Evolutionary conservation across 2,329 filamentous ascomycete genomes (phyloP), one percentile per base, ranked within the genome.

Genomic region (Alternaria solani): DNA sequence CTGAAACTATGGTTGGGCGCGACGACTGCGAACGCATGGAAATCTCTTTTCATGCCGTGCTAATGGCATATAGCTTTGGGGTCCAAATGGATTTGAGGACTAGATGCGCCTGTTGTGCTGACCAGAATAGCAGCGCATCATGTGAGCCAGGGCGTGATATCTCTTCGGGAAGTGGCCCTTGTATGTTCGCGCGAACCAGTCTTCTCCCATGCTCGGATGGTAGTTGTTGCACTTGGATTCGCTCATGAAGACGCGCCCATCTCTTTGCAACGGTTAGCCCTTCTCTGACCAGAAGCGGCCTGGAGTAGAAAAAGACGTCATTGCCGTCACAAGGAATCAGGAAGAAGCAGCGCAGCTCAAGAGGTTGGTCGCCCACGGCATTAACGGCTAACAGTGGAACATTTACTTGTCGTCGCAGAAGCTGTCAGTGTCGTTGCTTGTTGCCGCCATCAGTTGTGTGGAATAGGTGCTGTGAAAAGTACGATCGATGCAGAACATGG

Each of bases 1-100:
- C 23, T 61, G 54, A 61, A 57, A 61, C 58, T 43, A 57, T 49
- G 28, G 52, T 18, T 26, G 23, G 51, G 57, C 47, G 57, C 28
- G 41, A 51, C 18, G 41, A 48, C 18, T 18, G 38, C 12, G 34
- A 9, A 36, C 16, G 12, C 30, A 32, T 38, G 5, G 30, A 16
- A 26, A 41, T 36, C 20, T 43, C 18, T 39, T n/a, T 34, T 51
- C 20, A 51, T 23, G 38, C 23, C 28, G 30, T 53, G 12, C 18
- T 23, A 30, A 44, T 44, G 30, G 41, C 12, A 26, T 44, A 14
- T 5, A 36, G 16, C 32, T 32, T 26, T 32, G 43, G 53, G 43
- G 53, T 41, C 30, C 9, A 30, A 23, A 49, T 11, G 9, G 16
- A n/a, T 26, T 25, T 12, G 7, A 25, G 18, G 23, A n/a, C 34